A percentile compares a stretch with the other conserved stretches of the same genome.
These are phyloP conservation scores for Candida xiaguanensis DNA, from an alignment of 805 yeast species.

Conservation along the genomic window DNA sequence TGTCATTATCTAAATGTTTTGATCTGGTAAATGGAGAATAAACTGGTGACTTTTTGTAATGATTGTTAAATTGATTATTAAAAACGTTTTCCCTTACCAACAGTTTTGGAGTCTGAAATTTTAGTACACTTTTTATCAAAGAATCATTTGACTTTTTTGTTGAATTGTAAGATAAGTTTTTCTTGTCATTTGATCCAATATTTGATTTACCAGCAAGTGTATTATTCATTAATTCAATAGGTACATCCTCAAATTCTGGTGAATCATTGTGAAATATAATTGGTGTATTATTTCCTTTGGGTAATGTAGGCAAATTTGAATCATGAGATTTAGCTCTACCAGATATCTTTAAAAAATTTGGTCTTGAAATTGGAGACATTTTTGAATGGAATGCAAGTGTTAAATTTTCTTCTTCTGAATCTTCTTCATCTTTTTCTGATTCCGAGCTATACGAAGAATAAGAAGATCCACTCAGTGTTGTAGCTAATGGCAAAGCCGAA, in stretches of 20 bases:
- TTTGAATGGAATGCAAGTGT: constrained; percentile 44
- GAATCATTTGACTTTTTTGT: background rate
- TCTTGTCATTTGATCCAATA: background rate
- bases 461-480: constrained; percentile 11
- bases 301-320: constrained; percentile 33
- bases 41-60: constrained; percentile 45
- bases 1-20: constrained; percentile 34
- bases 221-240: constrained; percentile 32
- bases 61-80: constrained; percentile 37
- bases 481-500: constrained; percentile 4
- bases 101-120: background rate
- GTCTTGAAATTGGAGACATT: constrained; percentile 29
- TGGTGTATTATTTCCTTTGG: constrained; percentile 20
- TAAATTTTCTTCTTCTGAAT: constrained; percentile 37
- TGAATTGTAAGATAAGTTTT: background rate
- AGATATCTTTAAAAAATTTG: constrained; percentile 28
- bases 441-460: constrained; percentile 14
- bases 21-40: constrained; percentile 39
- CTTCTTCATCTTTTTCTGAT: constrained; percentile 11
- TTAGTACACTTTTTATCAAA: constrained; percentile 2
- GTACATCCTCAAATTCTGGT: constrained; percentile 40
- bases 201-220: constrained; percentile 16
- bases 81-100: constrained; percentile 12
- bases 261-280: constrained; percentile 25
- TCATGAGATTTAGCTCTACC: constrained; percentile 41